Evolutionary conservation across 2,329 filamentous ascomycete genomes (phyloP), one percentile per base, ranked within the genome.

Genomic region (Aspergillus pseudotamarii): DNA sequence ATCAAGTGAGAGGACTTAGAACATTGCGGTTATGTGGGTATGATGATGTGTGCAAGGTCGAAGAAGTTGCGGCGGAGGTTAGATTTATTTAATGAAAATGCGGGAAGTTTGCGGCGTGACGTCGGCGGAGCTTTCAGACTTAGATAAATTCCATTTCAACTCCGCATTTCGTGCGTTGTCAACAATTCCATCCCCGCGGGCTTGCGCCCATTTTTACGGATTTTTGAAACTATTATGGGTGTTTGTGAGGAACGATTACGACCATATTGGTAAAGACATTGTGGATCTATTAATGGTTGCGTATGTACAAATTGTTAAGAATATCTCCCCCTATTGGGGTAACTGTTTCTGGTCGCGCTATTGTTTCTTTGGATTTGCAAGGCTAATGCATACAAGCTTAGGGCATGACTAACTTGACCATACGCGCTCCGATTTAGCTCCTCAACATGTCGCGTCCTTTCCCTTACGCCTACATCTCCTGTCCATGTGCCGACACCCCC

Each of bases 391-490:
- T 54, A 36, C 28, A 34, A 16, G 46, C 8, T 8, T 28, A 54
- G 30, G 32, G 30, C 21, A 54, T 54, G 50, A 54, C 6, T 36
- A n/a, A 23, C 19, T 36, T 16, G 9, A 53, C 30, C 10, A 19
- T 53, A 34, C 28, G 23, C 4, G 19, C 32, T 36, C 36, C 11
- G 16, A 5, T 14, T 34, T 34, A 32, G n/a, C 2, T 32, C 34
- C 54, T 41, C 63, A 72, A 12, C 58, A 86, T 87, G 85, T 81
- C 84, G n/a, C 80, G 82, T 56, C 71, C 83, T 14, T 89, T 88
- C 65, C 88, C 88, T 2, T 89, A 89, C 75, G 85, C 86, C 34
- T 87, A 86, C 73, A 88, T 89, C 74, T 86, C 86, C 21, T 90
- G 88, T 75, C 85, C 87, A 57, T 90, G 88, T 77, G 85, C 82